Evolutionary conservation across 495 filamentous ascomycete species (phyloP).

Genomic region (Penicillium goetzii): DNA sequence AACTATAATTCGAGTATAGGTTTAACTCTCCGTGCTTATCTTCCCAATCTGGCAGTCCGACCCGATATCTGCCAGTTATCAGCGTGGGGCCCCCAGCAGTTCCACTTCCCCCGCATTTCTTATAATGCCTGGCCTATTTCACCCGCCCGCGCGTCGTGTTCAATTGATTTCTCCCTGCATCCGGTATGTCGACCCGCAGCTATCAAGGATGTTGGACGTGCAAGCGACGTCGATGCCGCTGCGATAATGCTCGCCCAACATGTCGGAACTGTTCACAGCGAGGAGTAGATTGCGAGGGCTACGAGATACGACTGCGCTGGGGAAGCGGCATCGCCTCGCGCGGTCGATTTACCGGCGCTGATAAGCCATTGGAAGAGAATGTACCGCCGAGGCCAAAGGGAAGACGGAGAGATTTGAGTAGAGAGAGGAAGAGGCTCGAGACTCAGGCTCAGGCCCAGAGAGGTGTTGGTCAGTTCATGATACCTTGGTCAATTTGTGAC

Average conservation of each 20-base stretch:
- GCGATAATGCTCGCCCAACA: slow-evolving; percentile 35
- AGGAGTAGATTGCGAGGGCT: slow-evolving; percentile 39
- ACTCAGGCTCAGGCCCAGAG: background rate
- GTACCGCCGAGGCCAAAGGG: slow-evolving; percentile 33
- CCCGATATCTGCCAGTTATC: slow-evolving; percentile 17
- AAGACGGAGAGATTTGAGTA: slow-evolving; percentile 34
- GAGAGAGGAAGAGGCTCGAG: slow-evolving; percentile 23
- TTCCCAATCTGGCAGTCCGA: slow-evolving; percentile 28
- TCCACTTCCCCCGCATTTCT: slow-evolving; percentile 25
- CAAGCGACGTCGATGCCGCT: slow-evolving; percentile 39
- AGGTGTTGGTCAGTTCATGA: slow-evolving; percentile 1
- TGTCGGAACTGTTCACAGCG: slow-evolving; percentile 36
- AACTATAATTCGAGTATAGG: background rate
- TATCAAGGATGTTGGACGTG: slow-evolving; percentile 46
- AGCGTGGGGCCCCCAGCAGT: slow-evolving; percentile 7
- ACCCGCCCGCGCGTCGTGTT: background rate
- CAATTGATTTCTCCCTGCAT: slow-evolving; percentile 8
- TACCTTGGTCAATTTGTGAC: background rate
- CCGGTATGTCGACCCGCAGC: slow-evolving; percentile 44
- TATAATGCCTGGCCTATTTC: slow-evolving; percentile 2
- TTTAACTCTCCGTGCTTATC: background rate
- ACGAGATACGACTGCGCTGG: slow-evolving; percentile 43
- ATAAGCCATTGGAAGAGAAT: slow-evolving; percentile 34
- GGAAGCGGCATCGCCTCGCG: slow-evolving; percentile 43
- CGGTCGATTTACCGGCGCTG: slow-evolving; percentile 40